Conservation (phyloP, 805 yeast genomes). For the Yarrowia deformans region DNA sequence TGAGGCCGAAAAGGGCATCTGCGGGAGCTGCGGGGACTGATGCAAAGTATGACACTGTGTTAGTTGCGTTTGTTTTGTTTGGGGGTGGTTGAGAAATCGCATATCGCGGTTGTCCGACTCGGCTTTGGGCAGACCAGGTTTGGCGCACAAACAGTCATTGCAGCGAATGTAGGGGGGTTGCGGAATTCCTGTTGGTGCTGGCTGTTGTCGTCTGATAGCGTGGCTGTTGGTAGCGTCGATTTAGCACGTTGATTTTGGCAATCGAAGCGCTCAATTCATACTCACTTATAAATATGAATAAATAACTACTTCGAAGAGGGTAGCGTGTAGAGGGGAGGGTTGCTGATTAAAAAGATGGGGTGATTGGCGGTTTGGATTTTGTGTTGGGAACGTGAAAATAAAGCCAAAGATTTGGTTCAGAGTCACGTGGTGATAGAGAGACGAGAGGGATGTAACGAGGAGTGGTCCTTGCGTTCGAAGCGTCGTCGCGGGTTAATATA, state of each 20-base stretch:
- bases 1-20: constrained; percentile 81
- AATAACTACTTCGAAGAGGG: constrained; percentile 30
- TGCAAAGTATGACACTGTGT: constrained; percentile 44
- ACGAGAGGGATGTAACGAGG: no score
- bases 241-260: neutral
- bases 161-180: no score
- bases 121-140: neutral
- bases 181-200: no score
- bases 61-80: neutral
- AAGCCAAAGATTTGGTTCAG: constrained; percentile 32
- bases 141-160: neutral
- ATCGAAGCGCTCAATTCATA: constrained; percentile 5
- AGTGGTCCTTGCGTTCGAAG: neutral
- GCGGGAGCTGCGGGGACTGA: constrained; percentile 70
- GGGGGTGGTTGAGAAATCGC: neutral
- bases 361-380: constrained; percentile 32
- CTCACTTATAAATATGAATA: constrained; percentile 37
- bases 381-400: constrained; percentile 39
- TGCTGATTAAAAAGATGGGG: constrained; percentile 34
- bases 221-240: constrained; percentile 1
- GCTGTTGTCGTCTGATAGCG: neutral
- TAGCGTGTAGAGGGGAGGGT: constrained; percentile 14
- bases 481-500: neutral
- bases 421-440: constrained; percentile 32
- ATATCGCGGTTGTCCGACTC: no score